Conservation (phyloP, 2,329 filamentous ascomycete species). For the Chrysoporthe cubensis region DNA sequence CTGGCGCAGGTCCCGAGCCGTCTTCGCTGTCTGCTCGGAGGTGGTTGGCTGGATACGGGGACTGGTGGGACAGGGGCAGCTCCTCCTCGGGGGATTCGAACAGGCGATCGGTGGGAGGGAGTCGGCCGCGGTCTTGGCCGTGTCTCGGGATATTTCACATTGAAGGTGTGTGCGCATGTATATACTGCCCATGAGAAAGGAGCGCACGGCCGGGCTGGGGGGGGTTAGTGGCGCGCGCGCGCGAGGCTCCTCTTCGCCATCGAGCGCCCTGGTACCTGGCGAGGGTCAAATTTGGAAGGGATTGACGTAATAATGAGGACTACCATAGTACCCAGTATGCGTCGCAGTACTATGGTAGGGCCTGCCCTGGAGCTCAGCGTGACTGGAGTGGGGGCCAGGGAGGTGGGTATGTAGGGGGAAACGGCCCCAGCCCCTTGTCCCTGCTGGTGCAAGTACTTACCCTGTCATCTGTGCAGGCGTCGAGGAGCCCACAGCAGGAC, state of each 20-base stretch:
- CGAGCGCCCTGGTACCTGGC: not conserved
- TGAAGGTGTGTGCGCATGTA: not conserved
- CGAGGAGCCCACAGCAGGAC: not conserved
- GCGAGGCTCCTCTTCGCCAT: not conserved
- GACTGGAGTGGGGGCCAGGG: not conserved
- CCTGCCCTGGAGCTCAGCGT: not conserved
- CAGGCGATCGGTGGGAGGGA: not conserved
- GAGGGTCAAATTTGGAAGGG: conserved; percentile 12
- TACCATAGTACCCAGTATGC: not conserved
- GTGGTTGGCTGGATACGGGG: not conserved
- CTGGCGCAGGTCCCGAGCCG: conserved; percentile 4
- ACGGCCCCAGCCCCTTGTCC: not conserved
- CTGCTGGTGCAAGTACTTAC: not conserved
- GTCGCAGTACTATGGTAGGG: not conserved
- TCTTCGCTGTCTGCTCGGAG: conserved; percentile 6
- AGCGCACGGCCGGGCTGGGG: not conserved
- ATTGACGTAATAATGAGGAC: conserved; percentile 20
- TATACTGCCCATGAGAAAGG: not conserved
- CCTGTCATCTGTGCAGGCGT: not conserved
- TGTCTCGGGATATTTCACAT: conserved; percentile 14
- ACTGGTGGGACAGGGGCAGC: conserved; percentile 5
- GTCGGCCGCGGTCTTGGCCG: conserved; percentile 5
- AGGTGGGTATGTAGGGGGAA: not conserved
- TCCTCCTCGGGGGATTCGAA: not conserved
- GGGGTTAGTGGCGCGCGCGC: not conserved